A percentile compares a stretch with the other conserved stretches of the same genome.
These are phyloP conservation scores for Cadophora gregata DNA, from an alignment of 2,329 filamentous ascomycete genomes.

Conservation along the genomic window DNA sequence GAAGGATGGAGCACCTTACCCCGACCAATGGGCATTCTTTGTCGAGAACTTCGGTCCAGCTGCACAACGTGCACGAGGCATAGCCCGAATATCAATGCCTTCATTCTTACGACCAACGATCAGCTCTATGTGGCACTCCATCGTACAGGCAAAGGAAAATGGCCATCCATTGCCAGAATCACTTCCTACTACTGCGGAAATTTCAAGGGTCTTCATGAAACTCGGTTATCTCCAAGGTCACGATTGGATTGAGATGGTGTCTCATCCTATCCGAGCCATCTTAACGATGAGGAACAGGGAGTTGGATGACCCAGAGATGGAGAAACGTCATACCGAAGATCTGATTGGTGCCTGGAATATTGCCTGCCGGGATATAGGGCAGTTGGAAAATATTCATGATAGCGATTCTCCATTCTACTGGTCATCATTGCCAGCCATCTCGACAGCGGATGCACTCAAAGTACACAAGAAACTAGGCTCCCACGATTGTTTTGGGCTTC, in stretches of 20 bases:
- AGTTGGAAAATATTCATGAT: slow-evolving; percentile 21
- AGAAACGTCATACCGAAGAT: slow-evolving; percentile 33
- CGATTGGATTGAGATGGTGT: slow-evolving; percentile 41
- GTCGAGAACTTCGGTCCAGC: slow-evolving; percentile 42
- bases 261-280: slow-evolving; percentile 34
- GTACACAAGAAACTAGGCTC: slow-evolving; percentile 28
- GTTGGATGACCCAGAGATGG: slow-evolving; percentile 21
- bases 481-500: slow-evolving; percentile 31
- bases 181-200: slow-evolving; percentile 40
- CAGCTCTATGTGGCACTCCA: slow-evolving; percentile 30
- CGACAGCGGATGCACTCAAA: slow-evolving; percentile 22
- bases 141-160: slow-evolving; percentile 35
- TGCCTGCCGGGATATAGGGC: slow-evolving; percentile 33
- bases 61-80: slow-evolving; percentile 9
- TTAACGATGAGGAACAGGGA: slow-evolving; percentile 23
- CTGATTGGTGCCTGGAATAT: slow-evolving; percentile 44
- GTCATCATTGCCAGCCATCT: slow-evolving; percentile 35
- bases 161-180: slow-evolving; percentile 34
- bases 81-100: slow-evolving; percentile 20
- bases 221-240: slow-evolving; percentile 36
- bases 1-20: slow-evolving; percentile 25
- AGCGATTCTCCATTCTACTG: slow-evolving; percentile 33
- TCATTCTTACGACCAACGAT: slow-evolving; percentile 23
- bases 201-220: slow-evolving; percentile 36
- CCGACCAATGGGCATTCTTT: slow-evolving; percentile 43